These are phyloP conservation scores for Thalassiosira oceanica DNA, from an alignment of 352 stramenopile species.

Conservation along the genomic window DNA sequence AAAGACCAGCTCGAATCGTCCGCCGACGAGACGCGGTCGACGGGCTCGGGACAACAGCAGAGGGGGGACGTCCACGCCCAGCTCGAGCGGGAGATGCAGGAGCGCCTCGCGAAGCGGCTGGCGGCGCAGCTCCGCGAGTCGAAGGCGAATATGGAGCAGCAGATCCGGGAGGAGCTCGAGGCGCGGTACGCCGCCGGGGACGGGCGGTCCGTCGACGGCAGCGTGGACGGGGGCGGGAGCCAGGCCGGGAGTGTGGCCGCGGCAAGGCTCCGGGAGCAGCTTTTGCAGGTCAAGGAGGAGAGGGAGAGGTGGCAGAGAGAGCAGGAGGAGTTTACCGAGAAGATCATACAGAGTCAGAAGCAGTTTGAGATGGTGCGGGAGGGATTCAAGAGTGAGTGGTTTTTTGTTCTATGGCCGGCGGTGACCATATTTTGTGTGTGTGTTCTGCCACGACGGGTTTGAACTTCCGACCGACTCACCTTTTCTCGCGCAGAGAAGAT, in stretches of 20 bases:
- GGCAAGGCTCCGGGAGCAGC: neutral
- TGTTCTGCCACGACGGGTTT: too few species aligned
- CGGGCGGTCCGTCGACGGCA: too few species aligned
- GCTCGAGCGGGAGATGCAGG: constrained; percentile 5
- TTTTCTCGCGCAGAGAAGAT: too few species aligned
- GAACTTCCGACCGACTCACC: too few species aligned
- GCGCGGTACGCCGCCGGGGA: too few species aligned
- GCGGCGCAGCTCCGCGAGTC: neutral
- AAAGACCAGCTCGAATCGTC: constrained; percentile 6
- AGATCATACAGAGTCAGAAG: constrained; percentile 4
- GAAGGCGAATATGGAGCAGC: neutral
- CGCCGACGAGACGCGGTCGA: too few species aligned
- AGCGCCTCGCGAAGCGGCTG: neutral
- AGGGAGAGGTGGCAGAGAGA: constrained; percentile 2
- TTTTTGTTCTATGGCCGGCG: too few species aligned
- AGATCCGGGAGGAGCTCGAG: constrained; percentile 7
- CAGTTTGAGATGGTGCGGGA: neutral
- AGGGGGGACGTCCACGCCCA: constrained; percentile 1
- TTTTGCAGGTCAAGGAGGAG: constrained; percentile 1
- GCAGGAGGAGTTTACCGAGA: constrained; percentile 4
- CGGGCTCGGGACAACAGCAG: too few species aligned
- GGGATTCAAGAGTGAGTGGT: constrained; percentile 4
- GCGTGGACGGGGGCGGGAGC: too few species aligned
- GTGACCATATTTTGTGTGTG: too few species aligned
- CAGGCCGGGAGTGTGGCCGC: neutral